phyloP scores from a whole-genome alignment of 129 eudicot genomes.

The Centaurea solstitialis region DNA sequence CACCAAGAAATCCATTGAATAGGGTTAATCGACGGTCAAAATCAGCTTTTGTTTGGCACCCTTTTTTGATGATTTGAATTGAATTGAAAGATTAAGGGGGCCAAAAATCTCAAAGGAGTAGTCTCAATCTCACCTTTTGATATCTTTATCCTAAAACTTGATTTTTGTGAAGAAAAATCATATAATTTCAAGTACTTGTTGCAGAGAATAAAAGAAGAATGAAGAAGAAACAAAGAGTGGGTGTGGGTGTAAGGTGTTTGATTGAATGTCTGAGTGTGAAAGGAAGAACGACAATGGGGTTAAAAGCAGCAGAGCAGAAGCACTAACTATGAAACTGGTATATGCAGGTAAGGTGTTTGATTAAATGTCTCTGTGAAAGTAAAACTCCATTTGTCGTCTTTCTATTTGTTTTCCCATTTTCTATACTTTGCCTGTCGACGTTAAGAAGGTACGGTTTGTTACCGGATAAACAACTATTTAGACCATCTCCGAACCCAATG shows the following conservation, averaged over 20 bases:
- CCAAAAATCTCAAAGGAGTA: too few relatives aligned
- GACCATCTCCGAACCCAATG: too few relatives aligned
- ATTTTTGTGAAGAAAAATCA: background rate
- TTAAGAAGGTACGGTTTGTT: too few relatives aligned
- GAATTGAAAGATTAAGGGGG: too few relatives aligned
- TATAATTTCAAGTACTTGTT: background rate
- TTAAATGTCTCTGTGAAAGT: slow-evolving; percentile 15
- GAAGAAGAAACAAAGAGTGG: slow-evolving; percentile 4
- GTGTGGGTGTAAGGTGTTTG: slow-evolving; percentile 16
- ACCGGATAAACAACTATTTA: too few relatives aligned
- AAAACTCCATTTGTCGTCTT: slow-evolving; percentile 9
- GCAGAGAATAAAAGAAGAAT: background rate
- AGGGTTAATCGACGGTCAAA: background rate
- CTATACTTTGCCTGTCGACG: too few relatives aligned
- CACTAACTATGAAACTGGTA: background rate
- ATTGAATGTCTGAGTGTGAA: too few relatives aligned
- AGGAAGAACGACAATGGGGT: slow-evolving; percentile 17
- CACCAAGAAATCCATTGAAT: background rate
- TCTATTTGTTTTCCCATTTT: slow-evolving; percentile 10
- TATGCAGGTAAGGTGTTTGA: slow-evolving; percentile 34
- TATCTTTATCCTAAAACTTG: background rate
- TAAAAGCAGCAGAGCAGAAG: too few relatives aligned
- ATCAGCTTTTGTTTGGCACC: background rate
- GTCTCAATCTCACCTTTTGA: background rate
- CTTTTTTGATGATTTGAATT: too few relatives aligned